A percentile compares a stretch with the other conserved stretches of the same genome.
Conservation (phyloP, 2,329 filamentous ascomycete species). For the Ophioceras dolichostomum region DNA sequence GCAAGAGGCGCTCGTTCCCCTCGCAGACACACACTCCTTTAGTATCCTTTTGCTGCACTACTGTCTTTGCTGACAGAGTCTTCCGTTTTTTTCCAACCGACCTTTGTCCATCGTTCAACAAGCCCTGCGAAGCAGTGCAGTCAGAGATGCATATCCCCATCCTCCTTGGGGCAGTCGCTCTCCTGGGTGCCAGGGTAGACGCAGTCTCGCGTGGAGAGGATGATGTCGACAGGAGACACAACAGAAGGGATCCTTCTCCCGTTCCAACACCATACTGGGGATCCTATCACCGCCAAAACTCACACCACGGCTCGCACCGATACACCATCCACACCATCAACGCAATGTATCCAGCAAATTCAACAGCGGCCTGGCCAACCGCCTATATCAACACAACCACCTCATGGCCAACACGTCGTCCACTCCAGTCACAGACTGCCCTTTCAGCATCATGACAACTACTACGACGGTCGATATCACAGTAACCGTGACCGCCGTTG, state of each 20-base stretch:
- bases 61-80: neutral
- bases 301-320: neutral
- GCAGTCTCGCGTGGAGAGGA: no score
- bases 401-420: neutral
- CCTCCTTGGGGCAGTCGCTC: neutral
- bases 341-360: neutral
- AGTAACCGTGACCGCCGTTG: neutral
- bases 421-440: neutral
- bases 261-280: neutral
- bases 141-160: neutral
- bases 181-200: neutral
- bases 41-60: no score
- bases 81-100: no score
- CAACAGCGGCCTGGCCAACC: neutral
- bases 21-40: no score
- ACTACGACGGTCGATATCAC: conserved; percentile 1
- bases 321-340: neutral
- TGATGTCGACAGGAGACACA: no score
- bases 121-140: neutral
- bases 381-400: no score
- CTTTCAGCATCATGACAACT: neutral
- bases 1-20: no score
- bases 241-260: no score
- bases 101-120: neutral
- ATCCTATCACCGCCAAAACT: neutral